Conservation (phyloP, 169 alveolate species). For the Plasmodium fragile region DNA sequence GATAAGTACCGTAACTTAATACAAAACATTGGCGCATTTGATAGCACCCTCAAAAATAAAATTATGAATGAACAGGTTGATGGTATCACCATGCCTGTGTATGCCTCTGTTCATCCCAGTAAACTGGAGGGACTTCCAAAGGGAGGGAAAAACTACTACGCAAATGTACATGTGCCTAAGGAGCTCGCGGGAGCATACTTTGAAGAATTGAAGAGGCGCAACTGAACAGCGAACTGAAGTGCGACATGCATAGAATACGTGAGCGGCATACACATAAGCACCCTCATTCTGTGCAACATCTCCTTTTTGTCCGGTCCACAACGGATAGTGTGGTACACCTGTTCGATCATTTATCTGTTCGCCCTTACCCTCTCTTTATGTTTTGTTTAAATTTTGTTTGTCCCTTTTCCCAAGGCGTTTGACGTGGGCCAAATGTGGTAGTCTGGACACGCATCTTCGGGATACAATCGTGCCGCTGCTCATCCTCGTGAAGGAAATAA, state of each 20-base stretch:
- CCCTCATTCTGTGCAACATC: neutral
- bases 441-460: neutral
- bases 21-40: constrained; percentile 62
- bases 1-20: constrained; percentile 56
- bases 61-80: constrained; percentile 14
- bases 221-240: neutral
- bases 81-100: constrained; percentile 37
- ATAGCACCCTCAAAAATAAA: constrained; percentile 38
- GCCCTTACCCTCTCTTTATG: neutral
- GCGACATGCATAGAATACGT: neutral
- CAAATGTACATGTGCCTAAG: constrained; percentile 70
- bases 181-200: constrained; percentile 45
- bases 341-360: neutral
- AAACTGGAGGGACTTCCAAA: neutral
- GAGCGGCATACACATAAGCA: neutral
- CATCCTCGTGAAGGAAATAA: neutral
- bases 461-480: neutral
- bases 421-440: neutral
- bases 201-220: constrained; percentile 15
- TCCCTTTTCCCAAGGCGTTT: neutral
- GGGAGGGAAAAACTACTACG: constrained; percentile 30
- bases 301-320: neutral
- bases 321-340: neutral
- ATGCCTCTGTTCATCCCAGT: constrained; percentile 1
- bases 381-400: neutral